These are phyloP conservation scores for Bothriochloa decipiens DNA, from an alignment of 176 grass and related monocot genomes.

Conservation along the genomic window DNA sequence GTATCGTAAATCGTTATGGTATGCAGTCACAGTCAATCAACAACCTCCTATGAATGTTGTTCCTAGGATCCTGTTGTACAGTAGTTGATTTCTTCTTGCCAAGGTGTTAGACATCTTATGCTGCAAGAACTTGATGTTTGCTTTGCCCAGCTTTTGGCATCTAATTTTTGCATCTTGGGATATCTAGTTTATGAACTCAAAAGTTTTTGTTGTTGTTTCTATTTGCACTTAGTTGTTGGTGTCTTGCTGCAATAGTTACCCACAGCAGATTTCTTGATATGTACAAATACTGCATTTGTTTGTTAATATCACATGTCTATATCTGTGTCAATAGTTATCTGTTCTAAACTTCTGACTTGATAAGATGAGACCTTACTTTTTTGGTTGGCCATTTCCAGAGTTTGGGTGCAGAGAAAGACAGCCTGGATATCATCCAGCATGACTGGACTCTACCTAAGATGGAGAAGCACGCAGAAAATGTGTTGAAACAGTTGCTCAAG, in stretches of 20 bases:
- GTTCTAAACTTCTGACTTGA: neutral
- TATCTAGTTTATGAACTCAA: neutral
- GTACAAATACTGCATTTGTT: neutral
- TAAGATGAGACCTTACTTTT: slow-evolving; percentile 19
- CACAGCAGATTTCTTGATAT: neutral
- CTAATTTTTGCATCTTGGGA: neutral
- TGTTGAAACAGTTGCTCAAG: slow-evolving; percentile 75
- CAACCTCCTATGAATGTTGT: neutral
- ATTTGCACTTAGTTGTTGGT: neutral
- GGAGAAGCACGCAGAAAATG: slow-evolving; percentile 73
- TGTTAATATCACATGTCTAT: neutral
- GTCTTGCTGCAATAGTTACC: neutral
- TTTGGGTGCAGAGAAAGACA: slow-evolving; percentile 91
- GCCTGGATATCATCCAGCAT: slow-evolving; percentile 94
- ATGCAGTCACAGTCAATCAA: neutral
- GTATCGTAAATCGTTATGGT: neutral
- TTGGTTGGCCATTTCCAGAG: slow-evolving; percentile 54
- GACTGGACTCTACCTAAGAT: slow-evolving; percentile 90
- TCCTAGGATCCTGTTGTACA: neutral
- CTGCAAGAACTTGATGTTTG: neutral
- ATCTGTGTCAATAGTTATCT: neutral
- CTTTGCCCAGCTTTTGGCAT: neutral
- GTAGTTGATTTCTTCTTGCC: slow-evolving; percentile 8
- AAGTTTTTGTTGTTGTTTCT: neutral
- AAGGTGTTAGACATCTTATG: neutral